Percentiles rank a stretch among this genome's conserved stretches.
Evolutionary conservation across 192 early-diverging fungal genomes (phyloP).

Genomic region (Coemansia sp.): DNA sequence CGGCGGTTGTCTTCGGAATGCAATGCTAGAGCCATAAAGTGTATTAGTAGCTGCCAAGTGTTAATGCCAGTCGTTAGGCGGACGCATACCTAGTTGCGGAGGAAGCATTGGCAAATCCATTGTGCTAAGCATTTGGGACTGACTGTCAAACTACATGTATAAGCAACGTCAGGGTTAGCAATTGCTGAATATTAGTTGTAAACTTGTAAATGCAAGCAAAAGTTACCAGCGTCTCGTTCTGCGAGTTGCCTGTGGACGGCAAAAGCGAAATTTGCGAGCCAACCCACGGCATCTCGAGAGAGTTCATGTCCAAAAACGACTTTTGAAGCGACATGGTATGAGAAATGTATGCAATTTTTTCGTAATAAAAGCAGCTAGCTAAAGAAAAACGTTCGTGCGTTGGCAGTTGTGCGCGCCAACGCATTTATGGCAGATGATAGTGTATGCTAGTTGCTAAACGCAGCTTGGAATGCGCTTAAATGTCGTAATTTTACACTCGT

Average conservation of each 20-base stretch:
- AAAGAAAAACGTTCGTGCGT: background rate
- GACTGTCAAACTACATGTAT: slow-evolving; percentile 23
- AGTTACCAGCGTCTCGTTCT: slow-evolving; percentile 38
- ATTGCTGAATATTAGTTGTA: background rate
- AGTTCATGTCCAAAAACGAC: slow-evolving; percentile 32
- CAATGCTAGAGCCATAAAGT: background rate
- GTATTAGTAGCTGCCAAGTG: background rate
- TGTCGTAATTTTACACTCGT: background rate
- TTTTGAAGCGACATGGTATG: slow-evolving; percentile 32
- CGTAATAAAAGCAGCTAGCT: background rate
- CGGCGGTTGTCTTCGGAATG: slow-evolving; percentile 21
- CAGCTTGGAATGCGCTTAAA: background rate
- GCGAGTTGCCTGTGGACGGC: slow-evolving; percentile 32
- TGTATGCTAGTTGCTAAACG: background rate
- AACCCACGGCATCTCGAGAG: slow-evolving; percentile 17
- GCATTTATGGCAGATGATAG: background rate
- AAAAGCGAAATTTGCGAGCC: slow-evolving; percentile 14
- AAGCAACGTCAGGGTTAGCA: background rate
- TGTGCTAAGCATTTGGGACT: slow-evolving; percentile 20
- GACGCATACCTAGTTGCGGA: slow-evolving; percentile 14
- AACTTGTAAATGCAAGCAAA: background rate
- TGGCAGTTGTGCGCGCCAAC: background rate
- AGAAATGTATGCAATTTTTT: background rate
- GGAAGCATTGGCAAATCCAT: slow-evolving; percentile 11
- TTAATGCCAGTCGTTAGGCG: background rate